Evolutionary conservation across 2,329 filamentous ascomycete species (phyloP), one percentile per base, ranked within the genome.

Genomic region (Lachnellula willkommii): DNA sequence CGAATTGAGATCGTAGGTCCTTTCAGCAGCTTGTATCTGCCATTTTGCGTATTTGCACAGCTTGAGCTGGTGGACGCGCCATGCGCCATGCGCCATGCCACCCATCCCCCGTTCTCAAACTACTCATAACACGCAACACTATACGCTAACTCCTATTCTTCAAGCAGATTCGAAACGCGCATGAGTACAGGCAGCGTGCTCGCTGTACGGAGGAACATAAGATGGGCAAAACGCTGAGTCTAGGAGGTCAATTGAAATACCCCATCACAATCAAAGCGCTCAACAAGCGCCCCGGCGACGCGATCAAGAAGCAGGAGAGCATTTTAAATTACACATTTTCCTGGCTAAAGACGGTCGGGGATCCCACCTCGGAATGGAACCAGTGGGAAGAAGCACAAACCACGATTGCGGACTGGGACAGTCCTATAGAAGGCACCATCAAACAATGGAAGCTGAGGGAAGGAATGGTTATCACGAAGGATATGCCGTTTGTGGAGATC

Each of bases 231-330:
- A 71, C 69, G 58, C 70, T 85, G 55, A 75, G 72, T 54, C 69
- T 85, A 55, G 82, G 82, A 67, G 73, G 78, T 65, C 78, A 82
- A 73, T 83, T 96, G 65, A 88, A 88, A 73, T 99, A 97, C 74
- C 94, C 94, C 66, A 92, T 97, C 73, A 95, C 88, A 65, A 87
- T 99, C 73, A 91, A 86, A 66, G 88, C 90, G 72, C 80, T 97
- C 59, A 81, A 93, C 63, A 91, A 90, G 72, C 76, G 79, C 63
- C 81, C 83, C 20, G 88, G 89, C 72, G 90, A 96, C 66, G 70
- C 80, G 60, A 82, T 99, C 68, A 80, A 83, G 67, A 88, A 88
- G 72, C 79, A 90, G 68, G 88, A 91, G 67, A 80, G 84, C 54
- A 79, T 97, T 54, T 85, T 99, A 70, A 84, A 89, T 71, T 99